phyloP scores from a whole-genome alignment of 139 green algal species.

The Trebouxia sp. region DNA sequence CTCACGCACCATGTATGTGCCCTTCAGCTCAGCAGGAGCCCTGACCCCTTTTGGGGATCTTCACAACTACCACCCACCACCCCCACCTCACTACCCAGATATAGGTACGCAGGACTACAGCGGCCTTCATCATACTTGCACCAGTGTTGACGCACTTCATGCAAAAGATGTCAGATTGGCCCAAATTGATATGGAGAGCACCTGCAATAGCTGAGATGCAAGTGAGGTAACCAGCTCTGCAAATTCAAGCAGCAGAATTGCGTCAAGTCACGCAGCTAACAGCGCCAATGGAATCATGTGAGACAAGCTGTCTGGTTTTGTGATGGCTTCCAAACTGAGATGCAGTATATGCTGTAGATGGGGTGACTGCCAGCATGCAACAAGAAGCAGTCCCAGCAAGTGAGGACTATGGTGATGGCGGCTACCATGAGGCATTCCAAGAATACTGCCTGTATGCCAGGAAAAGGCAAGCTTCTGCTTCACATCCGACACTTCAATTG shows the following conservation, averaged over 20 bases:
- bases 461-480: not conserved
- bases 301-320: too few relatives aligned
- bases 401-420: constrained; percentile 17
- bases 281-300: too few relatives aligned
- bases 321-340: not conserved
- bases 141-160: too few relatives aligned
- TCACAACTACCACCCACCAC: constrained; percentile 82
- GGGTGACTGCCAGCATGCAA: not conserved
- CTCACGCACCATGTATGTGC: constrained; percentile 78
- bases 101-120: constrained; percentile 16
- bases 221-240: too few relatives aligned
- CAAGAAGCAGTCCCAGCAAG: too few relatives aligned
- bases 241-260: too few relatives aligned
- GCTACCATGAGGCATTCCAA: not conserved
- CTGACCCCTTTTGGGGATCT: constrained; percentile 87
- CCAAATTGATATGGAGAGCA: too few relatives aligned
- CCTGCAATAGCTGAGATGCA: too few relatives aligned
- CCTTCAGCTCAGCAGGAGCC: constrained; percentile 64
- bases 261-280: too few relatives aligned
- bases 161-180: too few relatives aligned
- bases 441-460: constrained; percentile 6
- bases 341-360: not conserved
- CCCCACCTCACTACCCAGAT: constrained; percentile 51
- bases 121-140: too few relatives aligned
- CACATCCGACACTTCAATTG: not conserved